Base-by-base conservation (phyloP, 2,329 filamentous ascomycete genomes). In the Stachybotrys elegans region DNA sequence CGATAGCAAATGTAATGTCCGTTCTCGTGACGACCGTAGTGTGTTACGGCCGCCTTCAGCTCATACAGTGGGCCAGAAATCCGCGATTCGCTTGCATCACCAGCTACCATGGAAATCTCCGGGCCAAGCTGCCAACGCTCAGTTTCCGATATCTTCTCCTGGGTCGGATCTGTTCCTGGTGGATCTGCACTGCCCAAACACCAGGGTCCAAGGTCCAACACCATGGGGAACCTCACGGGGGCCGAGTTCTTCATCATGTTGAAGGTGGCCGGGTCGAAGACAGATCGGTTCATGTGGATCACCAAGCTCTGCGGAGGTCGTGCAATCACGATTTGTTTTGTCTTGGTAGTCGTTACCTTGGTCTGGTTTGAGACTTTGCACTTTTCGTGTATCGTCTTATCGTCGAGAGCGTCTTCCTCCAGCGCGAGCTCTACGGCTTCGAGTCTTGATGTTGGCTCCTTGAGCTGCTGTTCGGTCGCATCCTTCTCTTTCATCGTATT, bases 1-100 rank as follows among this genome's bases (percentile, higher is more conserved):
- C 88, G 79, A 63, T 93, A 95, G 61, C 89, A 95, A 31, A 96
- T 83, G 55, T 98, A 97, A 66, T 98, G 93, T 0, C 93, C 93
- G 55, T 95, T 95, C 49, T 96, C 90, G 61, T 97, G 93, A 23
- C 86, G 77, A 4, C 93, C 93, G 49, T 86, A 88, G 60, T 97
- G 93, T 1, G 89, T 93, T 9, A 97, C 79, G 0, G 92, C 86
- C 22, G 91, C 89, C 43, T 86, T 80, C 14, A 97, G 71, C 57
- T 88, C 81, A 60, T 95, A 97, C 2, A 84, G 70, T 22, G 73
- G 74, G 3, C 81, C 79, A 0, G 68, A 68, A 8, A 79, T 66
- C 48, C 69, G 74, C 2, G 78, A 81, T 8, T 69, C 66, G 3
- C 58, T 58, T 31, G 63, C 54, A 37, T 72, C 71, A 5, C 77